Percentiles rank a stretch among this genome's conserved stretches.
phyloP scores from a whole-genome alignment of 768 basidiomycete genomes.

The Amanita molliuscula region DNA sequence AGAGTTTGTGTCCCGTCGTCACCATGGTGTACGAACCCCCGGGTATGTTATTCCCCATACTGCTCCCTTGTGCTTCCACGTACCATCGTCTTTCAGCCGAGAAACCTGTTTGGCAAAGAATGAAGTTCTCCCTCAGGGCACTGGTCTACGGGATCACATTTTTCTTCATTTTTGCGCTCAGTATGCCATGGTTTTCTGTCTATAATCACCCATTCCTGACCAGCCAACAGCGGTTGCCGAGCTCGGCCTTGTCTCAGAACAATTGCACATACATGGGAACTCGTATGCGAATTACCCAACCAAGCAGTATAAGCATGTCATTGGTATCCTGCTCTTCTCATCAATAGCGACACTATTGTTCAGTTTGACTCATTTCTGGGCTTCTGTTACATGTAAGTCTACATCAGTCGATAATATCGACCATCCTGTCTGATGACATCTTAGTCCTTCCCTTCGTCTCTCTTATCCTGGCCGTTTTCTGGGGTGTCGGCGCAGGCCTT shows the following conservation, averaged over 20 bases:
- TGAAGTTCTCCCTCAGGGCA: neutral
- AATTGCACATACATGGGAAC: conserved; percentile 21
- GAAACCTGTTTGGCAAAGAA: neutral
- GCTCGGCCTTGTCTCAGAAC: conserved; percentile 20
- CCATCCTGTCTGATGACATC: neutral
- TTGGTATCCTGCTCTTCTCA: conserved; percentile 19
- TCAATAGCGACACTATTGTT: conserved; percentile 16
- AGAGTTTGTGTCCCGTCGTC: neutral
- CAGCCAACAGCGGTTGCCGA: conserved; percentile 14
- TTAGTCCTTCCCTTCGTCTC: conserved; percentile 17
- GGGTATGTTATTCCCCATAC: neutral
- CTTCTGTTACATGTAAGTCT: conserved; percentile 16
- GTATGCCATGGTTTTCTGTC: conserved; percentile 11
- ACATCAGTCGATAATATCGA: neutral
- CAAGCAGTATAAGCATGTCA: conserved; percentile 18
- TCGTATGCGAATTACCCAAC: conserved; percentile 16
- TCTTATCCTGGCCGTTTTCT: conserved; percentile 21
- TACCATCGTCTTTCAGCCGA: neutral
- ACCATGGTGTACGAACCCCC: neutral
- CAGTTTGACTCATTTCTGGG: conserved; percentile 16
- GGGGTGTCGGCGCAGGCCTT: conserved; percentile 22
- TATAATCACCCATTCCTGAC: neutral
- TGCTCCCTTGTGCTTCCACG: neutral
- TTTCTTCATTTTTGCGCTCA: conserved; percentile 16
- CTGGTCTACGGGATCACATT: conserved; percentile 14